Conservation (phyloP, 441 rosid species). For the Euphorbia schlechtendalii region DNA sequence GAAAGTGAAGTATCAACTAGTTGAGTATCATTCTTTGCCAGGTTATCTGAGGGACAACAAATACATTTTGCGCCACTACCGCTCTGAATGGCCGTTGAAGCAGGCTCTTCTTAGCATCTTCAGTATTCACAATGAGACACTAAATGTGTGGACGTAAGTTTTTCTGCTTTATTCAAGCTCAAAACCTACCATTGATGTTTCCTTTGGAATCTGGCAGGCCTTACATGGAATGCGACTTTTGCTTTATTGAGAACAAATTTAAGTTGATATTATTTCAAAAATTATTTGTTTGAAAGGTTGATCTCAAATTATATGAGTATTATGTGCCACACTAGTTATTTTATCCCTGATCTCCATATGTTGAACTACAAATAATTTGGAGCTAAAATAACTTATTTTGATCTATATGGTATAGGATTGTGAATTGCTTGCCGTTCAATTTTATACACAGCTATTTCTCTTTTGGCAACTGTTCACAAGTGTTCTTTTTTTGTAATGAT, state of each 20-base stretch:
- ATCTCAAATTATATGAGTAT: background rate
- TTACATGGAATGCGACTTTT: background rate
- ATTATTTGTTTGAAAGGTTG: background rate
- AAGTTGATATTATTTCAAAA: background rate
- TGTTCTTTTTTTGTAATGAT: background rate
- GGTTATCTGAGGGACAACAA: slow-evolving; percentile 42
- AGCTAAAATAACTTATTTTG: background rate
- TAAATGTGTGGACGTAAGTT: slow-evolving; percentile 48
- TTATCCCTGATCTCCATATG: too few relatives aligned
- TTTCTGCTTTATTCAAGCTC: background rate
- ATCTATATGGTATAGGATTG: background rate
- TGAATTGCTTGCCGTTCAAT: background rate
- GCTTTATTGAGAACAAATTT: background rate
- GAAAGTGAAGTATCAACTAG: slow-evolving; percentile 41
- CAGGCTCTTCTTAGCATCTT: slow-evolving; percentile 41
- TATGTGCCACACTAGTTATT: background rate
- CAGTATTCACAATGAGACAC: slow-evolving; percentile 41
- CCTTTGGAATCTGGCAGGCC: background rate
- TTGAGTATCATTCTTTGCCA: slow-evolving; percentile 38
- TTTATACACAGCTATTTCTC: background rate
- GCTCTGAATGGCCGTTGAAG: slow-evolving; percentile 52
- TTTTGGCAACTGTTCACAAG: background rate
- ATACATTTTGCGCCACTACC: slow-evolving; percentile 36
- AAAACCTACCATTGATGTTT: background rate
- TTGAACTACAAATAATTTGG: background rate